These are phyloP conservation scores for Penicillium pancosmium DNA, from an alignment of 495 filamentous ascomycete genomes.

Conservation along the genomic window DNA sequence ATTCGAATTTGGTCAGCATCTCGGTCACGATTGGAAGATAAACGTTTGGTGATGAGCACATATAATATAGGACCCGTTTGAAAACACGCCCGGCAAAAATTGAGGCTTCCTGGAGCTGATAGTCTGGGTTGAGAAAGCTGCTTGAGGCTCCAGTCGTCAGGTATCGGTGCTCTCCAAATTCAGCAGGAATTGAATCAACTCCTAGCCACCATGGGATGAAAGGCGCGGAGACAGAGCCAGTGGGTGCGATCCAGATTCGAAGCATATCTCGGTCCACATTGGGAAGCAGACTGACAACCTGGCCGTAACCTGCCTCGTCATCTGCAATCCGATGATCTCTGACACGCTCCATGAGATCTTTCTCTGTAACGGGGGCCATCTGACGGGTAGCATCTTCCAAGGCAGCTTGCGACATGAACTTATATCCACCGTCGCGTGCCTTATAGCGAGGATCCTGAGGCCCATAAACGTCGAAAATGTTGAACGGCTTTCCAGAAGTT, in stretches of 20 bases:
- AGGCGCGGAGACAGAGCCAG: background rate
- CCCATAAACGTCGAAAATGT: slow-evolving; percentile 3
- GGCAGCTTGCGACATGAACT: slow-evolving; percentile 2
- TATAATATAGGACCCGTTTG: background rate
- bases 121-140: slow-evolving; percentile 1
- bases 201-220: background rate
- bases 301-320: background rate
- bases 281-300: background rate
- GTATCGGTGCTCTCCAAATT: slow-evolving; percentile 2
- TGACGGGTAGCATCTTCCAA: background rate
- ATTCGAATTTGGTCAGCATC: slow-evolving; percentile 1
- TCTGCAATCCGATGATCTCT: slow-evolving; percentile 1
- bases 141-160: background rate
- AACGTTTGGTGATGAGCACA: background rate
- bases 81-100: background rate
- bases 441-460: background rate
- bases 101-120: background rate
- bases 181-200: background rate
- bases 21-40: background rate
- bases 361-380: background rate
- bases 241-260: slow-evolving; percentile 1
- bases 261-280: slow-evolving; percentile 1
- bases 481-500: background rate
- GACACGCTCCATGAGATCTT: background rate
- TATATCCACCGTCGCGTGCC: background rate